A percentile compares a stretch with the other conserved stretches of the same genome.
These are phyloP conservation scores for Suhomyces yuchorum DNA, from an alignment of 1,139 yeast species.

Conservation along the genomic window DNA sequence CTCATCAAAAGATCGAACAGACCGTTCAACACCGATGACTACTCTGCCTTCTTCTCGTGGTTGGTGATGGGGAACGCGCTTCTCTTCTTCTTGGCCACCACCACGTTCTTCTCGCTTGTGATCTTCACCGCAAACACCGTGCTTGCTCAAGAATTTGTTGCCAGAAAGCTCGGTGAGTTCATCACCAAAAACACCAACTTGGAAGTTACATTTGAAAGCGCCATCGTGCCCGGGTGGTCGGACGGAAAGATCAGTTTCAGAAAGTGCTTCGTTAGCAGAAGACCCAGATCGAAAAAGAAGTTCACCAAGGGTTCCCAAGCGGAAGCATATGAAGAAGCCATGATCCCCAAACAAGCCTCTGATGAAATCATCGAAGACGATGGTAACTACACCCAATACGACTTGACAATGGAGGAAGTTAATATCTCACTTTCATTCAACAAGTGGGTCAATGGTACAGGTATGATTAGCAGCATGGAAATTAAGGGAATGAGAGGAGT, in stretches of 20 bases:
- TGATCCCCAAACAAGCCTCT: slow-evolving; percentile 24
- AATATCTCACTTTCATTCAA: slow-evolving; percentile 76
- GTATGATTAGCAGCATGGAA: slow-evolving; percentile 80
- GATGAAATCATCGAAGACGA: slow-evolving; percentile 58
- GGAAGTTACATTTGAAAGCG: slow-evolving; percentile 87
- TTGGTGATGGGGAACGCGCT: slow-evolving; percentile 81
- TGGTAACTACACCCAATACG: slow-evolving; percentile 95
- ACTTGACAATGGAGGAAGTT: slow-evolving; percentile 83
- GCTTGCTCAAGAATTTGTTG: slow-evolving; percentile 87
- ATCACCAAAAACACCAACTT: slow-evolving; percentile 85
- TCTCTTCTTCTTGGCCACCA: slow-evolving; percentile 79
- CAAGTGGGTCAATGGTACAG: slow-evolving; percentile 89
- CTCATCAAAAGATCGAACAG: slow-evolving; percentile 52
- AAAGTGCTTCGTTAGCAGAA: slow-evolving; percentile 81
- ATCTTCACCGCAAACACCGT: slow-evolving; percentile 83
- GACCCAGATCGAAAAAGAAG: slow-evolving; percentile 61
- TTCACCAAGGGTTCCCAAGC: slow-evolving; percentile 77
- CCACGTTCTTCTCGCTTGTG: slow-evolving; percentile 80
- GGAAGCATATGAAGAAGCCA: slow-evolving; percentile 56
- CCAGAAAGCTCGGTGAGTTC: slow-evolving; percentile 75
- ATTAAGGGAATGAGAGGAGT: slow-evolving; percentile 88
- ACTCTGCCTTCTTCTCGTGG: slow-evolving; percentile 90
- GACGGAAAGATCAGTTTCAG: slow-evolving; percentile 83
- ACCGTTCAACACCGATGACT: slow-evolving; percentile 87
- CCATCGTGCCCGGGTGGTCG: slow-evolving; percentile 93